These are phyloP conservation scores for Phyllosticta ampelicida DNA, from an alignment of 2,329 filamentous ascomycete genomes.

Conservation along the genomic window DNA sequence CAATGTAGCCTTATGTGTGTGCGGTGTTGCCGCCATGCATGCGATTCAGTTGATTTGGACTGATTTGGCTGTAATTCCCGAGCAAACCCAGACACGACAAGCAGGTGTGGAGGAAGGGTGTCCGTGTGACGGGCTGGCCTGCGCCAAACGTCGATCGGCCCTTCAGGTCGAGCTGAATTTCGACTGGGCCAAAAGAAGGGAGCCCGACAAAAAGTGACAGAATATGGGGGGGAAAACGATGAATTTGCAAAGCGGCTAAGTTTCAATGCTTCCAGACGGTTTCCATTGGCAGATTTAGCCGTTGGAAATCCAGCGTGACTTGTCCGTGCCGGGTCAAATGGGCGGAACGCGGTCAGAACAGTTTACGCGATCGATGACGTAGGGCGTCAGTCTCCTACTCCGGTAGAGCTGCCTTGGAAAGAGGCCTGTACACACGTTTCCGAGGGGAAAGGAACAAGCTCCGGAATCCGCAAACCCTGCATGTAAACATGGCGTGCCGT, in stretches of 20 bases:
- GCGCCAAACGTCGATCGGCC: neutral
- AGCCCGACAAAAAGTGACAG: neutral
- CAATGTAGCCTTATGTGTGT: neutral
- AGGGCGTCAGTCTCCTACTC: neutral
- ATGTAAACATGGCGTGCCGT: neutral
- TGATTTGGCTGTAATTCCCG: neutral
- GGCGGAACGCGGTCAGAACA: neutral
- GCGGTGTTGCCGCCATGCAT: neutral
- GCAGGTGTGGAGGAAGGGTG: neutral
- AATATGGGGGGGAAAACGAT: neutral
- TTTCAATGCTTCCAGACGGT: neutral
- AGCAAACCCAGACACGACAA: neutral
- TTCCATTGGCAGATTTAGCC: neutral
- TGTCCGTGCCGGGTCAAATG: neutral
- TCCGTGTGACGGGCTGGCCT: neutral
- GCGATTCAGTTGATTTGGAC: neutral
- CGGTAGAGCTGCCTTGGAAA: neutral
- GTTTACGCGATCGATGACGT: neutral
- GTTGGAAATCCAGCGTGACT: neutral
- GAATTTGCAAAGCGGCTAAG: neutral
- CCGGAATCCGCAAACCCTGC: neutral
- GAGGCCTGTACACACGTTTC: neutral
- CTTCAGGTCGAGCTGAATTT: neutral
- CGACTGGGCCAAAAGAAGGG: too few species aligned
- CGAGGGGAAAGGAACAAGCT: neutral